Base-by-base conservation (phyloP, 345 rosid species). In the Eucalyptus pauciflora region DNA sequence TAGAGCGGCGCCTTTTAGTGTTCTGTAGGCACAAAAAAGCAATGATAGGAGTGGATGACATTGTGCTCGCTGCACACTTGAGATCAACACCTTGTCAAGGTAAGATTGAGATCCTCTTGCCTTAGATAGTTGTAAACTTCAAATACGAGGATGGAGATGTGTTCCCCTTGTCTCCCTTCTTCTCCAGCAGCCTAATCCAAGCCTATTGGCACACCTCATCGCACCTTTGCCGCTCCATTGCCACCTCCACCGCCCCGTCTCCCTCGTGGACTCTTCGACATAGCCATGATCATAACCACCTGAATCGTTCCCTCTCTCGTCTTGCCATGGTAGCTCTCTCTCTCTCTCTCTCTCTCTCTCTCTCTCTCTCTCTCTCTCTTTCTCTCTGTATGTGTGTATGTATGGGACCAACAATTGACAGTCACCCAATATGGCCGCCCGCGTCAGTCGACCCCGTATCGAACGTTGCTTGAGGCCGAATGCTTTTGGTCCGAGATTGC, bases 21-120 rank as follows among this genome's bases (percentile, higher is more conserved):
- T 37, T 3, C 0, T 2, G 4, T 17, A 20, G 8, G 2, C 14
- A 10, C 46, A 37, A 20, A 37, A 71, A 37, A 10, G 5, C 0
- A 0, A 20, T 37, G 27, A 76, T 5, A 0, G 4, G 5, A 76
- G 27, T 18, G 48, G 27, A 76, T 13, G 14, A 18, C 14, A 76
- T 20, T 0, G 5, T 22, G 83, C 83, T 76, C 4, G 3, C 27
- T 2, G 27, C 48, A 5, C 4, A 2, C 81, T 17, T 33, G 45
- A 69, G 25, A 69, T 69, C 45, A 3, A 69, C 25, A 4, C 1
- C 13, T 71, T 37, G 13, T 76, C 14, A 37, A 37, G 15, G 27
- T 18, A 37, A 20, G 48, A 76, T 76, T 20, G 83, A 76, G 27
- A 76, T 76, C 7, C 7, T 69, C 80, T 8, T 22, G 2, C 1